phyloP scores from a whole-genome alignment of 225 moss, liverwort and hornwort genomes.

The Physcomitrellopsis africana region DNA sequence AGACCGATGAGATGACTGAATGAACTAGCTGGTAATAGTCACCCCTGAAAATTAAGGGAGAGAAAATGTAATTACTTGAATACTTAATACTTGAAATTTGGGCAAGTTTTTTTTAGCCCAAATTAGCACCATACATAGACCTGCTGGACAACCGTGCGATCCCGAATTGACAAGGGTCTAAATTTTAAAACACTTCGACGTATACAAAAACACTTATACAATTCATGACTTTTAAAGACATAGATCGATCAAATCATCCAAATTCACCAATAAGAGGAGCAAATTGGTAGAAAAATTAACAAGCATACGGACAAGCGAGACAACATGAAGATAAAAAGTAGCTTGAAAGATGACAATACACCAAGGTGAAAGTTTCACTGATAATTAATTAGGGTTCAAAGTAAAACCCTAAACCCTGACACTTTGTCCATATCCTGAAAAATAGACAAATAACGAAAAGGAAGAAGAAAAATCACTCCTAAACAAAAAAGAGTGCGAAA shows the following conservation, averaged over 20 bases:
- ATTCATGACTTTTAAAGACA: too few species aligned
- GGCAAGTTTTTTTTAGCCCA: background rate
- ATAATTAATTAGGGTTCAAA: background rate
- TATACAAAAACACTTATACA: too few species aligned
- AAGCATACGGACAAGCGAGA: background rate
- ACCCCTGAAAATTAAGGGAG: too few species aligned
- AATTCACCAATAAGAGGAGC: background rate
- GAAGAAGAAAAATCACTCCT: background rate
- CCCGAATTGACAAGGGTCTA: too few species aligned
- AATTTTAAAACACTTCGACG: too few species aligned
- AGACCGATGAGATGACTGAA: too few species aligned
- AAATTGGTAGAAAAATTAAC: background rate
- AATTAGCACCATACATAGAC: too few species aligned
- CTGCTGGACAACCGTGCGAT: too few species aligned
- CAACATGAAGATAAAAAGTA: background rate
- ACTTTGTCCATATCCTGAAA: background rate
- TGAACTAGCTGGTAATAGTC: too few species aligned
- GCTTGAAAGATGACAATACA: background rate
- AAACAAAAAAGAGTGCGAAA: too few species aligned
- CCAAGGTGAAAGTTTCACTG: background rate
- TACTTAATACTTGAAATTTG: background rate
- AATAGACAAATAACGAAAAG: background rate
- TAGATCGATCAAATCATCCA: background rate
- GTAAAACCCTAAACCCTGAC: conserved; percentile 43
- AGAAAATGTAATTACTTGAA: too few species aligned